These are phyloP conservation scores for Cordyceps javanica DNA, from an alignment of 2,329 filamentous ascomycete genomes.

Conservation along the genomic window DNA sequence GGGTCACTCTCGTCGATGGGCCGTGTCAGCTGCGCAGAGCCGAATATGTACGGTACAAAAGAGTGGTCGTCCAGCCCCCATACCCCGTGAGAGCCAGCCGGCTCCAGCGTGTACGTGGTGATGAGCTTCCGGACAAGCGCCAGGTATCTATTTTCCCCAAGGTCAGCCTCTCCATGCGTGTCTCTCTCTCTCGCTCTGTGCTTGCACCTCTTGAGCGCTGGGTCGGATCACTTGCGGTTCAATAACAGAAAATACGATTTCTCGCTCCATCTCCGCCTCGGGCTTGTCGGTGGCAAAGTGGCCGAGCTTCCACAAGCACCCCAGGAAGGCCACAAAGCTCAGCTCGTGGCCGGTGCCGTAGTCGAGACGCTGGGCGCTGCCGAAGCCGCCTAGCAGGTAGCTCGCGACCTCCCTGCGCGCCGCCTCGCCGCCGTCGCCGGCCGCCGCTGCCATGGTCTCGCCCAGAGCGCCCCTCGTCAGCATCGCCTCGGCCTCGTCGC, in stretches of 20 bases:
- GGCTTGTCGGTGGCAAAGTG: conserved; percentile 57
- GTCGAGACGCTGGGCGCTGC: conserved; percentile 81
- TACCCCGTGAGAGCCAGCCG: conserved; percentile 91
- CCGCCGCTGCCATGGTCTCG: conserved; percentile 24
- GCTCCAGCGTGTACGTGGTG: conserved; percentile 85
- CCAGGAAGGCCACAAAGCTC: conserved; percentile 88
- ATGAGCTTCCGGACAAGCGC: conserved; percentile 76
- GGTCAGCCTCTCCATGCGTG: no score
- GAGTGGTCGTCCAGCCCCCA: conserved; percentile 99
- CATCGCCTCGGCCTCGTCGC: conserved; percentile 44
- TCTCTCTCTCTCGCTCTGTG: no score
- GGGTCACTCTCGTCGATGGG: conserved; percentile 57
- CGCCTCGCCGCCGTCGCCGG: conserved; percentile 30
- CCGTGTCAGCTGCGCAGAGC: conserved; percentile 81
- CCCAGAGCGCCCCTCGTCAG: conserved; percentile 25
- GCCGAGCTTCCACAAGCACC: conserved; percentile 83
- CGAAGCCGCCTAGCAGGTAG: conserved; percentile 82
- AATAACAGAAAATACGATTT: conserved; percentile 74
- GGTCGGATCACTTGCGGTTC: conserved; percentile 59
- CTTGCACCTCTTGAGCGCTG: neutral
- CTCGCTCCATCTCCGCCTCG: conserved; percentile 60
- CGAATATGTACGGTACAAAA: conserved; percentile 91
- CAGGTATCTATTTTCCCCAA: conserved; percentile 63
- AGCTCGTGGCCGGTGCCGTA: conserved; percentile 96
- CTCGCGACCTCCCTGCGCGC: conserved; percentile 62